These are phyloP conservation scores for Citrus medica DNA, from an alignment of 345 rosid species.

Conservation along the genomic window DNA sequence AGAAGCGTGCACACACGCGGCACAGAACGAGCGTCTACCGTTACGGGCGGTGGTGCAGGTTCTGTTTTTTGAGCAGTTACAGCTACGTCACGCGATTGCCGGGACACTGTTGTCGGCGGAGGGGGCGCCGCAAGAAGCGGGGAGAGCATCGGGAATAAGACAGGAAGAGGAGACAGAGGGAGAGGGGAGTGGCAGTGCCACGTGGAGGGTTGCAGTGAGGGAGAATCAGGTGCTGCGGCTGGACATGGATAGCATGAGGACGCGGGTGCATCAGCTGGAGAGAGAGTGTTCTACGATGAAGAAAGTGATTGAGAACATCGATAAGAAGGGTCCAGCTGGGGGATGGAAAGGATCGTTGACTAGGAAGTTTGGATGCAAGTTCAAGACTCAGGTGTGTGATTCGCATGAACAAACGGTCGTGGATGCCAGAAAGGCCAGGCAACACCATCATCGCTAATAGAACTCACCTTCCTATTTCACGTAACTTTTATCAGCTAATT, in stretches of 20 bases:
- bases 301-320: conserved; percentile 79
- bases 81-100: conserved; percentile 86
- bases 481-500: background rate
- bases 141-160: conserved; percentile 34
- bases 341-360: conserved; percentile 56
- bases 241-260: conserved; percentile 98
- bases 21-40: conserved; percentile 95
- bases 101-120: conserved; percentile 76
- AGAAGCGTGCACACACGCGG: conserved; percentile 99
- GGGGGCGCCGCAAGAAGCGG: conserved; percentile 36
- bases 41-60: conserved; percentile 94
- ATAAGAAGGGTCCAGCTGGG: conserved; percentile 36
- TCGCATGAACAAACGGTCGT: conserved; percentile 74
- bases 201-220: conserved; percentile 76
- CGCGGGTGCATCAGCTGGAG: conserved; percentile 84
- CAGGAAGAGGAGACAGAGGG: conserved; percentile 30
- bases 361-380: conserved; percentile 77
- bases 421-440: conserved; percentile 46
- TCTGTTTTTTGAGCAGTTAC: conserved; percentile 92
- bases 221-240: conserved; percentile 93
- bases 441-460: conserved; percentile 32
- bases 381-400: conserved; percentile 90
- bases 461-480: background rate
- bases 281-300: conserved; percentile 85
- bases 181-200: conserved; percentile 21